A percentile compares a stretch with the other conserved stretches of the same genome.
phyloP scores from a whole-genome alignment of 2,329 filamentous ascomycete genomes.

The Pestalotiopsis sp. region DNA sequence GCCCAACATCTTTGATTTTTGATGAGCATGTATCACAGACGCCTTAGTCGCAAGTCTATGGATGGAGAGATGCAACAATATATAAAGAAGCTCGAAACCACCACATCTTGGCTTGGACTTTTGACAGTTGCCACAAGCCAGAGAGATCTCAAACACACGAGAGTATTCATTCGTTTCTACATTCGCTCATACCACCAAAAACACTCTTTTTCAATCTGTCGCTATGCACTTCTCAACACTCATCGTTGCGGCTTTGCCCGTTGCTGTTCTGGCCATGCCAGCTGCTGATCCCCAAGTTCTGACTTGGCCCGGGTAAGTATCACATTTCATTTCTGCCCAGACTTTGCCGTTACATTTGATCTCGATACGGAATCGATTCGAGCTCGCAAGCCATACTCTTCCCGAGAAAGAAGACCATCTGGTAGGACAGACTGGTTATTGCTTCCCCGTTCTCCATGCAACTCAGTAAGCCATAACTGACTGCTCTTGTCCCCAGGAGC shows the following conservation, averaged over 20 bases:
- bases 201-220: not conserved
- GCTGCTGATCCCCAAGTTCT: not conserved
- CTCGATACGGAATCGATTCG: not conserved
- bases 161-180: not conserved
- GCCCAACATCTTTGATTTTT: not conserved
- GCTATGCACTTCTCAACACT: not conserved
- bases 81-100: not conserved
- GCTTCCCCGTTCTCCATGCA: not conserved
- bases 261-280: conserved; percentile 2
- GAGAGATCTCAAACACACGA: too few species aligned
- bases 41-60: not conserved
- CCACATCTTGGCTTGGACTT: not conserved
- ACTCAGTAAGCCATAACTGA: not conserved
- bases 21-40: not conserved
- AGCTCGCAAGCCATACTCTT: too few species aligned
- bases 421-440: too few species aligned
- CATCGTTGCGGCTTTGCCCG: not conserved
- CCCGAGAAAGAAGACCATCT: too few species aligned
- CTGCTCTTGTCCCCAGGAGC: not conserved
- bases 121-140: not conserved
- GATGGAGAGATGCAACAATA: not conserved
- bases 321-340: not conserved
- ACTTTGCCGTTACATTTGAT: not conserved
- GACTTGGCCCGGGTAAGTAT: not conserved
- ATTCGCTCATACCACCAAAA: not conserved